These are phyloP conservation scores for Tricladium varicosporioides DNA, from an alignment of 2,329 filamentous ascomycete genomes.

Conservation along the genomic window DNA sequence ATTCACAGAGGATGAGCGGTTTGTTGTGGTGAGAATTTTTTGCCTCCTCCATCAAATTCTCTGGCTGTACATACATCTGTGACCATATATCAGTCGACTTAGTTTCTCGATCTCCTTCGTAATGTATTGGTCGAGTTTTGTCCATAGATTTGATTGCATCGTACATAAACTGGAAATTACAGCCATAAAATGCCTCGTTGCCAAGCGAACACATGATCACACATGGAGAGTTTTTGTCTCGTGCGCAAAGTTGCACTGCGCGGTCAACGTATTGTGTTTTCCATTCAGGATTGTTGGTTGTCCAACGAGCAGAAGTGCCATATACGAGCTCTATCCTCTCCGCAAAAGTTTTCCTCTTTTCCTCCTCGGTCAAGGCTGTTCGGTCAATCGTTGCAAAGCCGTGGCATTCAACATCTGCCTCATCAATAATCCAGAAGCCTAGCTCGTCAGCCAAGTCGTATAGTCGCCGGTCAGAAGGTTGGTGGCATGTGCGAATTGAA, in stretches of 20 bases:
- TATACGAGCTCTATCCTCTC: constrained; percentile 60
- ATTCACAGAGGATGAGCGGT: constrained; percentile 59
- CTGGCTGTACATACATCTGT: constrained; percentile 52
- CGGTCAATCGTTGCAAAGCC: constrained; percentile 39
- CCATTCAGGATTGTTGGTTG: constrained; percentile 60
- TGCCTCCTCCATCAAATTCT: constrained; percentile 38
- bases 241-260: constrained; percentile 59
- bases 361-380: constrained; percentile 47
- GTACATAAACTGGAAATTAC: constrained; percentile 68
- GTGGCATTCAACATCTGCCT: constrained; percentile 52
- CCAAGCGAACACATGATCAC: constrained; percentile 73
- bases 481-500: constrained; percentile 66
- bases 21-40: constrained; percentile 40
- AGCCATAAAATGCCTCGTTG: constrained; percentile 71
- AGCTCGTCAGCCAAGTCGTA: constrained; percentile 63
- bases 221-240: constrained; percentile 72
- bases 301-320: constrained; percentile 53
- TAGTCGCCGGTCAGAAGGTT: constrained; percentile 59
- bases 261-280: constrained; percentile 65
- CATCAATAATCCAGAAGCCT: constrained; percentile 60
- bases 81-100: constrained; percentile 53
- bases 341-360: constrained; percentile 56
- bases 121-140: constrained; percentile 52
- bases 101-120: constrained; percentile 53
- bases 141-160: constrained; percentile 50